These are phyloP conservation scores for Lactarius quietus DNA, from an alignment of 768 basidiomycete genomes.

Conservation along the genomic window DNA sequence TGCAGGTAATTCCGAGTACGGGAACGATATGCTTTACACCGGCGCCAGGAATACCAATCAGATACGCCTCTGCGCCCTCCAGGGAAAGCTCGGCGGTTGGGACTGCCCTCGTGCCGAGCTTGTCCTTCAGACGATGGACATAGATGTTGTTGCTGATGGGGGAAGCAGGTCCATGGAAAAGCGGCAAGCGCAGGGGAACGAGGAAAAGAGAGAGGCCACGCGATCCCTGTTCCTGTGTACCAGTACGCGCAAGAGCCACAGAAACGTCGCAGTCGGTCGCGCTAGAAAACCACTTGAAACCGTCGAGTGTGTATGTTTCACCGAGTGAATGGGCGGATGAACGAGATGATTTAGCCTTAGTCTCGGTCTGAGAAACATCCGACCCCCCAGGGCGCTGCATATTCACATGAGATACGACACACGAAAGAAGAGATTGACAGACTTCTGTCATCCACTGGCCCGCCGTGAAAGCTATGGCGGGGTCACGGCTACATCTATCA, in stretches of 20 bases:
- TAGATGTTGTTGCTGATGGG: conserved; percentile 60
- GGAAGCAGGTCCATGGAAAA: conserved; percentile 43
- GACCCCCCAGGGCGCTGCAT: conserved; percentile 71
- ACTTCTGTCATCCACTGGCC: conserved; percentile 89
- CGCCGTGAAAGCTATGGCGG: conserved; percentile 57
- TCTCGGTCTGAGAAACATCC: conserved; percentile 73
- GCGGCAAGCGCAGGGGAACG: conserved; percentile 55
- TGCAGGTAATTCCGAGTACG: conserved; percentile 73
- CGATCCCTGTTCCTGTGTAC: conserved; percentile 50
- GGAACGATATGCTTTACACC: conserved; percentile 68
- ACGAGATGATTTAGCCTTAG: conserved; percentile 45
- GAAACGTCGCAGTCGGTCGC: conserved; percentile 74
- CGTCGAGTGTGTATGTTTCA: conserved; percentile 54
- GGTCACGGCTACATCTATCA: conserved; percentile 47
- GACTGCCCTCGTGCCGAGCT: conserved; percentile 68
- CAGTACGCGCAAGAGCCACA: conserved; percentile 72
- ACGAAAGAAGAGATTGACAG: conserved; percentile 16
- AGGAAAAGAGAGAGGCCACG: conserved; percentile 71
- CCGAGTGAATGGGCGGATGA: conserved; percentile 40
- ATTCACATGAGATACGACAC: background rate
- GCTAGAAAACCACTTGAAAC: conserved; percentile 84
- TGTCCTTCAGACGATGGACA: conserved; percentile 73
- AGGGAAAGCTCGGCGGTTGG: conserved; percentile 76
- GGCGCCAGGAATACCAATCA: conserved; percentile 52
- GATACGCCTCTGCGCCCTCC: conserved; percentile 55